Conservation (phyloP, 805 yeast species). For the Candida stauntonica region DNA sequence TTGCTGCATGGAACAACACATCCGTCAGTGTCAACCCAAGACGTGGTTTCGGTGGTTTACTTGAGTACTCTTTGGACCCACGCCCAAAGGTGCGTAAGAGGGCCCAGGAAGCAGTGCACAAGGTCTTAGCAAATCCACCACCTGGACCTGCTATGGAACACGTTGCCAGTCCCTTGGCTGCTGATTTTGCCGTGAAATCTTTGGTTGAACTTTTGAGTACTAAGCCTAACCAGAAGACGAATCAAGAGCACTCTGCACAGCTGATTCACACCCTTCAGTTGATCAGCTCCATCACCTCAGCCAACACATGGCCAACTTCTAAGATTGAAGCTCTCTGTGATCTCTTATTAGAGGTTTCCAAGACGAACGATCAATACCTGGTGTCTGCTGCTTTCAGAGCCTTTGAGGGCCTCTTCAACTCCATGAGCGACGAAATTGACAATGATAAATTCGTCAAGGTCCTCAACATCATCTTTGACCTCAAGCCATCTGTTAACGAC, state of each 20-base stretch:
- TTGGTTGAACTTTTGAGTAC: constrained; percentile 42
- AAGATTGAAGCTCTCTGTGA: constrained; percentile 74
- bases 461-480: constrained; percentile 65
- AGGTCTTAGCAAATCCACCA: constrained; percentile 60
- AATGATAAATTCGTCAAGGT: constrained; percentile 60
- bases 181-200: constrained; percentile 59
- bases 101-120: constrained; percentile 83
- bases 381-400: constrained; percentile 81
- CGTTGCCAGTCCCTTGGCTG: constrained; percentile 66
- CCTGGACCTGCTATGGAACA: constrained; percentile 75
- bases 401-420: constrained; percentile 73
- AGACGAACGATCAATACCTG: constrained; percentile 77
- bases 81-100: constrained; percentile 95
- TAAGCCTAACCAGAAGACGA: constrained; percentile 31
- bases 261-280: constrained; percentile 77
- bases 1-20: constrained; percentile 67
- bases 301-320: constrained; percentile 78
- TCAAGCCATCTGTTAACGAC: constrained; percentile 80
- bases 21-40: constrained; percentile 55
- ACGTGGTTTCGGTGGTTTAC: constrained; percentile 73
- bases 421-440: constrained; percentile 57
- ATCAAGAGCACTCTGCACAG: constrained; percentile 50
- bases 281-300: constrained; percentile 61
- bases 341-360: constrained; percentile 65
- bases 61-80: constrained; percentile 77